A percentile compares a stretch with the other conserved stretches of the same genome.
phyloP scores from a whole-genome alignment of 495 filamentous ascomycete species.

The Cairneyella variabilis region DNA sequence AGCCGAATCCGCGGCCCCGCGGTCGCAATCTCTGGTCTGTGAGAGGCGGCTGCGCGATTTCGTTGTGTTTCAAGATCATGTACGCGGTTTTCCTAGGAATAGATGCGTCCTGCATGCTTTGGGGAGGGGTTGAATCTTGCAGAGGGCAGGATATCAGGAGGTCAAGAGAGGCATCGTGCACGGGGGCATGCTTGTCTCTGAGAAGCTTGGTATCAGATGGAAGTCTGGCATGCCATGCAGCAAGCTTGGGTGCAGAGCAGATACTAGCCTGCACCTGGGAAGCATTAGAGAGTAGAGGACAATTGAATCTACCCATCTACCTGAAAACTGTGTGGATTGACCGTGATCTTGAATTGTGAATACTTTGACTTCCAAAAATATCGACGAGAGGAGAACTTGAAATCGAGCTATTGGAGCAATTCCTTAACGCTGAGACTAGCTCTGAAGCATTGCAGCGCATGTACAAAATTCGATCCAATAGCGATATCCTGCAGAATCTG shows the following conservation, averaged over 20 bases:
- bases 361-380: too few species aligned
- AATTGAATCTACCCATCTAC: conserved; percentile 22
- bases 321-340: too few species aligned
- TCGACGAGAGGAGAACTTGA: too few species aligned
- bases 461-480: too few species aligned
- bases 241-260: conserved; percentile 8
- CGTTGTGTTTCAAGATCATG: conserved; percentile 19
- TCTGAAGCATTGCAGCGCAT: too few species aligned
- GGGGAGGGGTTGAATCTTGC: conserved; percentile 18
- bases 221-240: conserved; percentile 17
- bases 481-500: too few species aligned
- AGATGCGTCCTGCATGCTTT: conserved; percentile 10
- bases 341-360: too few species aligned
- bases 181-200: conserved; percentile 13
- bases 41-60: conserved; percentile 15
- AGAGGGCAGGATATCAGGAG: conserved; percentile 12
- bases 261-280: conserved; percentile 1
- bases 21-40: background rate
- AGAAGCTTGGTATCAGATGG: conserved; percentile 13
- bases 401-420: too few species aligned
- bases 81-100: conserved; percentile 8
- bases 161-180: conserved; percentile 8
- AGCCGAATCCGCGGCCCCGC: conserved; percentile 24
- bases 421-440: too few species aligned
- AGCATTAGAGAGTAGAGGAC: conserved; percentile 19